phyloP scores from a whole-genome alignment of 441 rosid species.

The Kokia cookei region DNA sequence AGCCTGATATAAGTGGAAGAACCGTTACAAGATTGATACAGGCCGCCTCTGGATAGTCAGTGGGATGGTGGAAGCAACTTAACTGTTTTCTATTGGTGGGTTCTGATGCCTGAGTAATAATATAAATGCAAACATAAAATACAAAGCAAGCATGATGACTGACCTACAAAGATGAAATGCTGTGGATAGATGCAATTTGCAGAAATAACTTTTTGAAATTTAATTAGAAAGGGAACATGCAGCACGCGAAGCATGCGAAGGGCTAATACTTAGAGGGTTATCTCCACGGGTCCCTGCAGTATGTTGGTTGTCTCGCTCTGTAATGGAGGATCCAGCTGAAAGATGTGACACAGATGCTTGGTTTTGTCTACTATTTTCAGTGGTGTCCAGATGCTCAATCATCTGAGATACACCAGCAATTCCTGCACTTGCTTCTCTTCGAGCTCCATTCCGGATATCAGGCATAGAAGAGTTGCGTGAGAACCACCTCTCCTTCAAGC shows the following conservation, averaged over 20 bases:
- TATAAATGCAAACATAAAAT: not conserved
- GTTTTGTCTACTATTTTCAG: constrained; percentile 37
- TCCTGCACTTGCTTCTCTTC: constrained; percentile 47
- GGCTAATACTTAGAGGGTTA: constrained; percentile 19
- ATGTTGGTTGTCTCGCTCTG: constrained; percentile 21
- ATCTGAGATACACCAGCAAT: constrained; percentile 39
- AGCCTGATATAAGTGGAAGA: not conserved
- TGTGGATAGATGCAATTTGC: constrained; percentile 33
- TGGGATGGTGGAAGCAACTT: not conserved
- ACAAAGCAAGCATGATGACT: constrained; percentile 2
- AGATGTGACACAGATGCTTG: constrained; percentile 33
- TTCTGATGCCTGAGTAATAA: not conserved
- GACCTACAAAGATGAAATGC: constrained; percentile 60
- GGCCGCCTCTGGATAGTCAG: not conserved
- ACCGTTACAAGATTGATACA: not conserved
- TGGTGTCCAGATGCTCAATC: constrained; percentile 49
- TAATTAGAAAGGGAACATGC: constrained; percentile 36
- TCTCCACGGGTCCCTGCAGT: constrained; percentile 13
- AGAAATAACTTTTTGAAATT: constrained; percentile 7
- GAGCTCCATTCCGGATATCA: constrained; percentile 39
- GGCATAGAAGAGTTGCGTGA: constrained; percentile 49
- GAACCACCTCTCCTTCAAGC: constrained; percentile 57
- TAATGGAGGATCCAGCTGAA: constrained; percentile 17
- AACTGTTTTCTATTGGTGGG: not conserved
- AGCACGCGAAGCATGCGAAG: constrained; percentile 22